Conservation (phyloP, 768 basidiomycete genomes). For the Agaricus bisporus region DNA sequence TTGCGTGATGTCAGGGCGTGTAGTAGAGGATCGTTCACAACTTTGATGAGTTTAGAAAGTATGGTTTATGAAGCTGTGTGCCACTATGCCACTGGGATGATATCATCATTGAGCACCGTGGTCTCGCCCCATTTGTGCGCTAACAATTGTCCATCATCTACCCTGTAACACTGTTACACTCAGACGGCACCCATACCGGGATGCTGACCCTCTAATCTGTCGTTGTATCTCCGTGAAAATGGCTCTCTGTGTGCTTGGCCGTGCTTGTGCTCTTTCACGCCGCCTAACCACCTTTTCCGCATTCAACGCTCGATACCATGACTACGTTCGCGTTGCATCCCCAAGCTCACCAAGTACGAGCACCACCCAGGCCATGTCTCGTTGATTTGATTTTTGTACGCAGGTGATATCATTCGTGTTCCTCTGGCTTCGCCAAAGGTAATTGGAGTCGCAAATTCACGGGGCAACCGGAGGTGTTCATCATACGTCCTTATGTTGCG, state of each 20-base stretch:
- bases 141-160: no score
- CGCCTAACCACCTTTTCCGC: neutral
- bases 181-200: neutral
- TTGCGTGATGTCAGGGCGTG: no score
- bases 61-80: no score
- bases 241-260: constrained; percentile 16
- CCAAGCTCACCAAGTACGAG: constrained; percentile 29
- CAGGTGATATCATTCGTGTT: constrained; percentile 61
- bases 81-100: no score
- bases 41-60: no score
- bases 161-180: no score
- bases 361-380: neutral
- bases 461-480: constrained; percentile 66
- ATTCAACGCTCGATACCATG: constrained; percentile 43
- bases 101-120: no score
- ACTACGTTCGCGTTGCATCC: constrained; percentile 57
- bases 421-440: constrained; percentile 73
- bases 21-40: no score
- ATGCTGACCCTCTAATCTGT: constrained; percentile 3
- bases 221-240: constrained; percentile 14
- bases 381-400: constrained; percentile 10
- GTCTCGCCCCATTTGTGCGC: no score
- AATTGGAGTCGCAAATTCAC: constrained; percentile 68
- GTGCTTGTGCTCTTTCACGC: constrained; percentile 5
- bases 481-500: neutral